Base-by-base conservation (phyloP, 495 filamentous ascomycete species). In the Aspergillus carlsbadensis region DNA sequence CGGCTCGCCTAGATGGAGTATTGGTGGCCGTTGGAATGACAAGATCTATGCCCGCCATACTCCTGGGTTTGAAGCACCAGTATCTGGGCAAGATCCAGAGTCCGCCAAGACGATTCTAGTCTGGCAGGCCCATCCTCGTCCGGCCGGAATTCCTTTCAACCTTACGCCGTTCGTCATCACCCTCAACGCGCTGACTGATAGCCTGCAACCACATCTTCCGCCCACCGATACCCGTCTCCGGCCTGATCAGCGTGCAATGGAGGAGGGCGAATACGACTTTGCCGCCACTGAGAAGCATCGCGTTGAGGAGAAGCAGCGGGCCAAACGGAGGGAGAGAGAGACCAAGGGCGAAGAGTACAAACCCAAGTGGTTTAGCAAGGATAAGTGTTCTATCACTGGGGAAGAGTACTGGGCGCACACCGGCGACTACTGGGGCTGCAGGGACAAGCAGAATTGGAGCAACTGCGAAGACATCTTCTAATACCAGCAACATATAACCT, bases 171-270 rank as follows among this genome's bases (percentile, higher is more conserved):
- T 98, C 70, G 93, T 91, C 14, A 82, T 98, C 59, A 95, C 93
- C 0, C 86, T 98, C 49, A 97, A 98, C 70, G 88, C 90, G 48
- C 70, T 96, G 20, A 88, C 92, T 20, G 88, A 93, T 8, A 78
- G 79, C 8, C 80, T 98, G 42, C 76, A 72, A 34, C 79, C 85
- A 5, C 81, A 85, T 70, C 74, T 98, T 8, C 88, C 93, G 34
- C 95, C 95, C 5, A 98, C 94, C 0, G 94, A 98, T 68, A 94
- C 93, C 7, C 80, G 94, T 13, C 76, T 95, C 35, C 80, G 94
- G 15, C 95, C 94, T 0, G 94, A 98, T 68, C 94, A 98, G 74
- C 81, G 95, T n/a, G 94, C 94, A 0, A 98, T 98, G 94, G 94
- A 98, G 69, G 92, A 96, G 51, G 94, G 95, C 8, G 84, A 91